A percentile compares a stretch with the other conserved stretches of the same genome.
Conservation (phyloP, 768 basidiomycete species). For the Naematelia encephala region DNA sequence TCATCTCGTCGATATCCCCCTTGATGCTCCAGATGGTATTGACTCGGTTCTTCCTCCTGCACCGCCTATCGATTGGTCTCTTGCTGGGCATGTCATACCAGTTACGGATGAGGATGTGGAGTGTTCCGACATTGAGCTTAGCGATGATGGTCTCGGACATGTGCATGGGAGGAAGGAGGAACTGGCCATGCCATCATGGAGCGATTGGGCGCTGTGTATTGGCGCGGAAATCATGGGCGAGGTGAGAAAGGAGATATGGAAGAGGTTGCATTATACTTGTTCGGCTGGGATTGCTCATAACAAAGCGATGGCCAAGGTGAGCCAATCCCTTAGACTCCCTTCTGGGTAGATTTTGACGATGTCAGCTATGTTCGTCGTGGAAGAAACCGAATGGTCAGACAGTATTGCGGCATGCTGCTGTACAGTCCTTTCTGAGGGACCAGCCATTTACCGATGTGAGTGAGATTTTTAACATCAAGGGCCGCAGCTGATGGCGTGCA, state of each 20-base stretch:
- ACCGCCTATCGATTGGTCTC: slow-evolving; percentile 43
- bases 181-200: too few relatives aligned
- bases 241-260: slow-evolving; percentile 64
- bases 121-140: background rate
- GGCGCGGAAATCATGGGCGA: slow-evolving; percentile 78
- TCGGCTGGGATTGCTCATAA: slow-evolving; percentile 88
- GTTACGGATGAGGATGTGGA: slow-evolving; percentile 7
- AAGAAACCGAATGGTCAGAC: slow-evolving; percentile 84
- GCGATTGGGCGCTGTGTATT: slow-evolving; percentile 82
- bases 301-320: slow-evolving; percentile 89
- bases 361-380: slow-evolving; percentile 78
- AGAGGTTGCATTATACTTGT: slow-evolving; percentile 81
- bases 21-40: slow-evolving; percentile 63
- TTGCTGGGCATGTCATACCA: slow-evolving; percentile 43
- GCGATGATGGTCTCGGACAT: slow-evolving; percentile 7
- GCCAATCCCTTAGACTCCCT: background rate
- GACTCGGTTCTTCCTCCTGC: slow-evolving; percentile 52
- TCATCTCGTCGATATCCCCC: slow-evolving; percentile 67
- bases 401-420: slow-evolving; percentile 74
- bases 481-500: slow-evolving; percentile 40
- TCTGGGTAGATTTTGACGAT: background rate
- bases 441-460: slow-evolving; percentile 77
- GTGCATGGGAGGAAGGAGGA: slow-evolving; percentile 60
- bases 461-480: background rate
- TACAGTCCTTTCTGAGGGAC: slow-evolving; percentile 75